These are phyloP conservation scores for Escovopsis sp. DNA, from an alignment of 2,329 filamentous ascomycete genomes.

Conservation along the genomic window DNA sequence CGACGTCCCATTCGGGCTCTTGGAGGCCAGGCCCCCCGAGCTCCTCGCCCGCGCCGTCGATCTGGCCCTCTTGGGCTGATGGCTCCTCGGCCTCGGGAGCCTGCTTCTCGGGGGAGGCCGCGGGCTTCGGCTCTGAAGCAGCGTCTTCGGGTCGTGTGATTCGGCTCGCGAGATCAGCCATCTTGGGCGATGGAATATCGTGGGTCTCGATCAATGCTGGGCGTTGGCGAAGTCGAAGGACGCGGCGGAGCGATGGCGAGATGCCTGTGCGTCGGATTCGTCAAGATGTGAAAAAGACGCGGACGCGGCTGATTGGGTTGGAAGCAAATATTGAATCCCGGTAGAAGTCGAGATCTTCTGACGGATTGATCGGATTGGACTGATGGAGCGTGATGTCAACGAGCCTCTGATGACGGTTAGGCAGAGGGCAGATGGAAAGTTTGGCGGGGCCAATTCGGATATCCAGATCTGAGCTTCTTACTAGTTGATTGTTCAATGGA, in stretches of 20 bases:
- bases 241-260: neutral
- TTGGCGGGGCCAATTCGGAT: too few species aligned
- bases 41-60: conserved; percentile 21
- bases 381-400: too few species aligned
- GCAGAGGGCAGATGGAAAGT: neutral
- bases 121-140: conserved; percentile 1
- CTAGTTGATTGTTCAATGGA: too few species aligned
- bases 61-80: conserved; percentile 15
- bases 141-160: conserved; percentile 30
- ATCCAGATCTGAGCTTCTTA: too few species aligned
- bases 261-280: neutral
- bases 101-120: conserved; percentile 8
- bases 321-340: conserved; percentile 1
- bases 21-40: conserved; percentile 38
- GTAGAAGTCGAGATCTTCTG: too few species aligned
- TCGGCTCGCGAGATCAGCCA: conserved; percentile 37
- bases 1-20: conserved; percentile 74
- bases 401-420: too few species aligned
- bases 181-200: conserved; percentile 10
- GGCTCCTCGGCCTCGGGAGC: conserved; percentile 11
- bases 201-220: neutral
- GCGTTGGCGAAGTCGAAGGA: neutral
- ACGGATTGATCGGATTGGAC: too few species aligned
- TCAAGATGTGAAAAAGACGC: too few species aligned
- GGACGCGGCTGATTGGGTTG: neutral